These are phyloP conservation scores for Didymellaceae sp. DNA, from an alignment of 2,329 filamentous ascomycete species.

Conservation along the genomic window DNA sequence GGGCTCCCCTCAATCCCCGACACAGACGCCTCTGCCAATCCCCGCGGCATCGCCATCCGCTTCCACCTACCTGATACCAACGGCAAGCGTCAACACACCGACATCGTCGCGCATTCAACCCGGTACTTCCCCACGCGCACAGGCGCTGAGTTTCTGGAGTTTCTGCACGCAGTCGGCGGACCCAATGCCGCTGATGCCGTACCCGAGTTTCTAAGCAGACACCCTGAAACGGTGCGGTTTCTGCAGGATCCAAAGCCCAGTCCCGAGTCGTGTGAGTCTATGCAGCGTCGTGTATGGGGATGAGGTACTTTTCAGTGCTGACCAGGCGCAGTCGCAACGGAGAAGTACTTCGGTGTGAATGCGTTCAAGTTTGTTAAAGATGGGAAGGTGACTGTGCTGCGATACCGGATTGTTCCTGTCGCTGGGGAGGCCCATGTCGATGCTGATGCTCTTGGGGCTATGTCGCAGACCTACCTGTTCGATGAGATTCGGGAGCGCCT, in stretches of 20 bases:
- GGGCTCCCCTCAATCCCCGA: conserved; percentile 60
- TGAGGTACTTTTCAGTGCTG: neutral
- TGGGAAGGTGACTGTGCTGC: conserved; percentile 54
- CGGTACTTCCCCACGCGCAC: conserved; percentile 61
- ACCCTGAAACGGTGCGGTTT: conserved; percentile 58
- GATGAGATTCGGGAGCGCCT: conserved; percentile 55
- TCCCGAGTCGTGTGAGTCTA: conserved; percentile 50
- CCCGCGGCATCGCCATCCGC: conserved; percentile 55
- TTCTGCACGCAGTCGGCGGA: conserved; percentile 52
- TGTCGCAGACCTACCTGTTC: conserved; percentile 56
- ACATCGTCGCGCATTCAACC: conserved; percentile 62
- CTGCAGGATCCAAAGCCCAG: conserved; percentile 58
- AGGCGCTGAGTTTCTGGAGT: conserved; percentile 59
- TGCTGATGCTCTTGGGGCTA: conserved; percentile 48
- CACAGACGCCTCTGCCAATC: conserved; percentile 55
- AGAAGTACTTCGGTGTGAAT: conserved; percentile 58
- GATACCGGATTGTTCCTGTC: conserved; percentile 59
- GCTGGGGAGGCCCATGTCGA: conserved; percentile 51
- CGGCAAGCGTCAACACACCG: conserved; percentile 58
- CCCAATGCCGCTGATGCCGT: conserved; percentile 43
- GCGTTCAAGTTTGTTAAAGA: conserved; percentile 56
- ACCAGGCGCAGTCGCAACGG: conserved; percentile 47
- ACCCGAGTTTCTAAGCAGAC: conserved; percentile 52
- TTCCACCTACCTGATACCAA: conserved; percentile 56
- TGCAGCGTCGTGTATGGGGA: too few relatives aligned